phyloP scores from a whole-genome alignment of 352 stramenopile species.

The Phytophthora pseudosyringae region DNA sequence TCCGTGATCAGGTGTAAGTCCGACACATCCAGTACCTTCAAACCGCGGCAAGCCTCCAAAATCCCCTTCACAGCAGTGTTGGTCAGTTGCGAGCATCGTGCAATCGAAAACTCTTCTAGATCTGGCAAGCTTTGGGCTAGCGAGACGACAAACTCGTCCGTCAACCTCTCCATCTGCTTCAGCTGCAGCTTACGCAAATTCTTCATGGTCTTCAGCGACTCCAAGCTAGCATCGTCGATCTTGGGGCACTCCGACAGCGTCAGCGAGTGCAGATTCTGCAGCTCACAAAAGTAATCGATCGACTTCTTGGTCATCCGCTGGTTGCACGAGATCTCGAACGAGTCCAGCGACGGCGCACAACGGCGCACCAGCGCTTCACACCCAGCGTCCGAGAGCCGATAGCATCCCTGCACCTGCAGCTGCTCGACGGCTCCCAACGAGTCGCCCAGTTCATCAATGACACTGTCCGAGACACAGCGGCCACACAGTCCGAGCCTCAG shows the following conservation, averaged over 20 bases:
- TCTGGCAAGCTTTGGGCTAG: constrained; percentile 55
- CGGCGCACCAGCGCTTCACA: constrained; percentile 69
- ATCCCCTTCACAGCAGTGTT: constrained; percentile 51
- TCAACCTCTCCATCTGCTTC: constrained; percentile 81
- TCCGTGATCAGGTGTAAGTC: constrained; percentile 78
- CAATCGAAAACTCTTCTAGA: constrained; percentile 74
- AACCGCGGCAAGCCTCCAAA: constrained; percentile 61
- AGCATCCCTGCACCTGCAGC: constrained; percentile 76
- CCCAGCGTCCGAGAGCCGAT: constrained; percentile 73
- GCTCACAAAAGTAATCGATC: constrained; percentile 77
- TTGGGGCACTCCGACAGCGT: constrained; percentile 83
- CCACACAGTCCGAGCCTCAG: constrained; percentile 77
- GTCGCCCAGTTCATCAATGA: constrained; percentile 76
- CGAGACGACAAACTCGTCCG: constrained; percentile 59
- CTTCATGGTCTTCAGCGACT: constrained; percentile 69
- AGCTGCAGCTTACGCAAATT: constrained; percentile 68
- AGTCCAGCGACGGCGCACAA: constrained; percentile 72
- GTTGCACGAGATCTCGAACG: constrained; percentile 85
- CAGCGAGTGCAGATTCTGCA: constrained; percentile 68
- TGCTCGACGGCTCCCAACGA: constrained; percentile 69
- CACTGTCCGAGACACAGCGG: constrained; percentile 75
- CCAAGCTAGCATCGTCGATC: constrained; percentile 62
- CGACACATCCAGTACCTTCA: constrained; percentile 71
- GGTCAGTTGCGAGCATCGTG: constrained; percentile 72
- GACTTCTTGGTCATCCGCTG: constrained; percentile 80